Base-by-base conservation (phyloP, 2,329 filamentous ascomycete genomes). In the Venturia asperata region DNA sequence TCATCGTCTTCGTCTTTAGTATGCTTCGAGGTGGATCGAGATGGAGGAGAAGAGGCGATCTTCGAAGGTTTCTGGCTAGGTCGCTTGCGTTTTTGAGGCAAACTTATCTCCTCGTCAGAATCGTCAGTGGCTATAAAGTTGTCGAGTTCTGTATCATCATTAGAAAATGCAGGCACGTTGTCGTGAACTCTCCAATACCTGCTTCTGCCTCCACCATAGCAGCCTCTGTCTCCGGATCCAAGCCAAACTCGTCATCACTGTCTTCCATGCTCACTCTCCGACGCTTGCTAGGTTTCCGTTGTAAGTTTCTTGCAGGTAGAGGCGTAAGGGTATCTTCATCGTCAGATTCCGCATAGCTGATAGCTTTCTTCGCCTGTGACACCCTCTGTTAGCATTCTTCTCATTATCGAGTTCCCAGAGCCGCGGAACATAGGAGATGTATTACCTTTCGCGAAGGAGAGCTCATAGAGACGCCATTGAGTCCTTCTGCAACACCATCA, bases 61-160 rank as follows among this genome's bases (percentile, higher is more conserved):
- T 85, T 82, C 73, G 10, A 49, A 72, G 17, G 80, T 67, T 71
- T 85, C 21, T 83, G 71, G 9, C 75, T 70, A 2, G 85, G 75
- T n/a, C 88, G 82, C 71, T 83, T 83, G 65, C 88, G 79, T 77
- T 96, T 96, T 73, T 85, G 89, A 0, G 88, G 80, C 30, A 81
- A 75, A 73, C 70, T 79, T 69, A 67, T 81, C 72, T 85, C 83
- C 21, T 86, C 89, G 61, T 96, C 92, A 0, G 91, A 93, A 52
- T 95, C 91, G 71, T 97, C 92, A 0, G 89, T 86, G 5, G 89
- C 92, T 30, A 97, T 81, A 71, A 97, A 97, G 74, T 96, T 90
- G 67, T 88, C 91, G 79, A 95, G 85, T 64, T 94, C 90, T 77
- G 82, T 21, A 45, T 19, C 5, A 19, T 42, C 5, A 19, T 65